phyloP scores from a whole-genome alignment of 2,329 filamentous ascomycete species.

The Diaporthe longicolla region DNA sequence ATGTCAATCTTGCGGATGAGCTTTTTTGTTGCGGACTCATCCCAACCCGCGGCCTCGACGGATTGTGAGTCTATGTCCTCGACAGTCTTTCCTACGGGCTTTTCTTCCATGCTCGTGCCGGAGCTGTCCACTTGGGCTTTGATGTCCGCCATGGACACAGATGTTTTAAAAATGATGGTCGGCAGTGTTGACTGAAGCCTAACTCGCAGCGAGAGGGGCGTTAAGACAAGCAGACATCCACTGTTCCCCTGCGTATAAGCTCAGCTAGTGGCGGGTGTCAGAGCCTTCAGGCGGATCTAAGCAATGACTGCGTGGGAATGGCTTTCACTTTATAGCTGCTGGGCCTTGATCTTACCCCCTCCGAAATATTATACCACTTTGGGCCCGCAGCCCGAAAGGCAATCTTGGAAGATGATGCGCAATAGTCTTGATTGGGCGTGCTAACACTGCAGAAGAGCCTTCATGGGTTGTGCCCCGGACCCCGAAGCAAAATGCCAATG shows the following conservation, averaged over 20 bases:
- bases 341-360: not conserved
- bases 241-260: constrained; percentile 10
- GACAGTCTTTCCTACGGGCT: constrained; percentile 13
- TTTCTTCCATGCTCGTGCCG: constrained; percentile 29
- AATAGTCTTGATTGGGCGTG: constrained; percentile 12
- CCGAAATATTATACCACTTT: constrained; percentile 10
- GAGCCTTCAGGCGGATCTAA: not conserved
- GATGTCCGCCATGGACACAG: constrained; percentile 25
- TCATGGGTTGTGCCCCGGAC: constrained; percentile 18
- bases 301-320: not conserved
- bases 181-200: not conserved
- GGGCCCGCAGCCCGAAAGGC: constrained; percentile 20
- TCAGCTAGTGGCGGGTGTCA: constrained; percentile 14
- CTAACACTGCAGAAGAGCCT: not conserved
- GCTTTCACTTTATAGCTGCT: constrained; percentile 29
- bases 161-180: not conserved
- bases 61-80: constrained; percentile 12
- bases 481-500: constrained; percentile 31
- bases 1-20: constrained; percentile 64
- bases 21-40: constrained; percentile 57
- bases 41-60: constrained; percentile 49
- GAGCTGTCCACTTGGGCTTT: constrained; percentile 28
- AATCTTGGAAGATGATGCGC: constrained; percentile 28
- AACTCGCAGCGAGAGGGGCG: not conserved
- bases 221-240: not conserved